phyloP scores from a whole-genome alignment of 345 rosid genomes.

The Carallia pectinifolia region DNA sequence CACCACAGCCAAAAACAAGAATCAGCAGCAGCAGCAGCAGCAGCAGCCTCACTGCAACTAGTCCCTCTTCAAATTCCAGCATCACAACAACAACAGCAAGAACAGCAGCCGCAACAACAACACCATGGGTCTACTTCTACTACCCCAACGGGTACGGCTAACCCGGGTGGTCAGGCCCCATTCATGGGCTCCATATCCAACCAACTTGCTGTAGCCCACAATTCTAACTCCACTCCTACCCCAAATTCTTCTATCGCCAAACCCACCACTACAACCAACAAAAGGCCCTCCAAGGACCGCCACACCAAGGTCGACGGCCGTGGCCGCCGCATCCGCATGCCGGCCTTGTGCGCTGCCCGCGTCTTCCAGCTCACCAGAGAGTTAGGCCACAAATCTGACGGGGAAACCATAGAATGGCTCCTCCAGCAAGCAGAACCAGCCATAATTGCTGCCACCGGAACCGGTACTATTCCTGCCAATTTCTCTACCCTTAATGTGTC shows the following conservation, averaged over 20 bases:
- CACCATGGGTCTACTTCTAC: constrained; percentile 30
- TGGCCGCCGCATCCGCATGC: constrained; percentile 84
- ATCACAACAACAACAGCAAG: constrained; percentile 13
- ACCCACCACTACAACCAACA: constrained; percentile 25
- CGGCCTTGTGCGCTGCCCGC: constrained; percentile 78
- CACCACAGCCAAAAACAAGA: constrained; percentile 37
- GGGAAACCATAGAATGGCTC: constrained; percentile 85
- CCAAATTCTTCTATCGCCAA: constrained; percentile 23
- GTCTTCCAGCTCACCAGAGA: constrained; percentile 79
- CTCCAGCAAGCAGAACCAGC: constrained; percentile 82
- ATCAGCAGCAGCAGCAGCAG: not conserved
- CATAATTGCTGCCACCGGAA: constrained; percentile 70
- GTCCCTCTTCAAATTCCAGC: constrained; percentile 25
- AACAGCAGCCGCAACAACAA: not conserved
- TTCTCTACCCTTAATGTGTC: constrained; percentile 73
- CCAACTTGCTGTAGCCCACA: constrained; percentile 18
- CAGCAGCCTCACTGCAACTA: constrained; percentile 31
- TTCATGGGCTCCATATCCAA: constrained; percentile 49
- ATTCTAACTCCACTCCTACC: constrained; percentile 8
- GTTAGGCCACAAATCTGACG: constrained; percentile 77
- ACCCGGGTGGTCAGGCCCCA: constrained; percentile 26
- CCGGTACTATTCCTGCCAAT: constrained; percentile 87
- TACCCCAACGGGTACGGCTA: constrained; percentile 23
- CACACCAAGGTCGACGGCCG: constrained; percentile 89
- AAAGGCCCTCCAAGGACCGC: constrained; percentile 69